Evolutionary conservation across 441 rosid species (phyloP), one percentile per base, ranked within the genome.

Genomic region (Viola pubescens): DNA sequence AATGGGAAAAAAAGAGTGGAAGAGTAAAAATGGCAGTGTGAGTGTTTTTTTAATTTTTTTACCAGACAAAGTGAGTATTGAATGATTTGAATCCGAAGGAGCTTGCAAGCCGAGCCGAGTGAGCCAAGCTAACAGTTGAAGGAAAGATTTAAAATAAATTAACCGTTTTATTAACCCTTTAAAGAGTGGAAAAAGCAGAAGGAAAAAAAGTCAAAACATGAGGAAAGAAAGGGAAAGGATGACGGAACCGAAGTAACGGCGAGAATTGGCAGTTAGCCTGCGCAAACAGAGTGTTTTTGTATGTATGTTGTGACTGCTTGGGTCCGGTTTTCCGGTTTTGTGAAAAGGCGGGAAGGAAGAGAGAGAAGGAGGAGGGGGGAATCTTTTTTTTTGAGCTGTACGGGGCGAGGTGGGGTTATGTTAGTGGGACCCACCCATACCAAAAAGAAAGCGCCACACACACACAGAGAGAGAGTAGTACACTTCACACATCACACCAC

Each of bases 201-300:
- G 4, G 9, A 0, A 1, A 51, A 44, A 60, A 12, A 0, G 5
- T 1, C 7, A 48, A 41, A 11, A 9, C 5, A 9, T 26, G 34
- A 44, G 3, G 38, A 40, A 34, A 9, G 13, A 19, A 6, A 7
- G 9, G 46, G 1, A 48, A 40, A 37, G 48, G 58, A 62, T 49
- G 59, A 70, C 76, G 75, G 74, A 51, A 61, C 74, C 44, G 8
- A 59, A 44, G 56, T 41, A 74, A 77, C 76, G 84, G 77, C 61
- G 75, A 68, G 48, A 57, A 55, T 69, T 70, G 71, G 69, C 75
- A 55, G 75, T 66, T 69, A 43, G 74, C 58, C 60, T 57, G 69
- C 7, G 52, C 9, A 4, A 46, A 53, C 26, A 46, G 51, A 49
- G 58, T 6, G 7, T 2, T 41, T 10, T 41, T 10, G 34, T 26